These are phyloP conservation scores for Sporobolomyces pararoseus DNA, from an alignment of 768 basidiomycete genomes.

Conservation along the genomic window DNA sequence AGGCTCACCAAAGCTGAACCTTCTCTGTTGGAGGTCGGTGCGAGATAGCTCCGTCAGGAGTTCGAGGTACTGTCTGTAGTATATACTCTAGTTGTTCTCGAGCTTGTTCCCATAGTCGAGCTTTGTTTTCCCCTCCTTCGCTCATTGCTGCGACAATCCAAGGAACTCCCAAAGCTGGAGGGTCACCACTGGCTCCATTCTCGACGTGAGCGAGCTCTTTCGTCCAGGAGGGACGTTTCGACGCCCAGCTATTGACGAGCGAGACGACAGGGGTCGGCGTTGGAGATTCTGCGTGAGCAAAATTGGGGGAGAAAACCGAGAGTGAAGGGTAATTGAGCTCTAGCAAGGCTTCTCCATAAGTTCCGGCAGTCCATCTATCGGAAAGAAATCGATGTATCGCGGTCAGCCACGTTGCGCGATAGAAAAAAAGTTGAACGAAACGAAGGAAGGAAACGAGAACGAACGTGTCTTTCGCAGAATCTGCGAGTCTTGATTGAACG, in stretches of 20 bases:
- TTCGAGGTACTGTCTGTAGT: slow-evolving; percentile 56
- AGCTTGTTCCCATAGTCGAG: slow-evolving; percentile 51
- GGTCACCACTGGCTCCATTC: slow-evolving; percentile 65
- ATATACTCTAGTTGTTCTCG: slow-evolving; percentile 64
- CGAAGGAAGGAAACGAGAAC: background rate
- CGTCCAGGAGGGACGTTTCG: slow-evolving; percentile 47
- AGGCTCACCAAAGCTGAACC: slow-evolving; percentile 60
- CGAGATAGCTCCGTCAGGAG: slow-evolving; percentile 73
- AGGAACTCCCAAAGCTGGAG: slow-evolving; percentile 52
- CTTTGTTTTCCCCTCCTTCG: slow-evolving; percentile 62
- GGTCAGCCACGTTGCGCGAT: background rate
- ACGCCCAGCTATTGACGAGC: slow-evolving; percentile 56
- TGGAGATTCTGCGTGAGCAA: slow-evolving; percentile 24
- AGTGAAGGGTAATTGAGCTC: slow-evolving; percentile 55
- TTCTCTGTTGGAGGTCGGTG: slow-evolving; percentile 54
- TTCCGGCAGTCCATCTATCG: slow-evolving; percentile 61
- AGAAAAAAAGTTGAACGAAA: background rate
- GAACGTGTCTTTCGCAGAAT: slow-evolving; percentile 15
- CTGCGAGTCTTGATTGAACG: slow-evolving; percentile 4
- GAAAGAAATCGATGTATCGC: background rate
- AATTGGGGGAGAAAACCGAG: slow-evolving; percentile 53
- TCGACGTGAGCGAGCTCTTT: slow-evolving; percentile 57
- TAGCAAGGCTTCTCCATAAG: slow-evolving; percentile 53
- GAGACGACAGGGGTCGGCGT: slow-evolving; percentile 45
- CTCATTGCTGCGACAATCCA: slow-evolving; percentile 31